Evolutionary conservation across 2,329 filamentous ascomycete genomes (phyloP).

Genomic region (Ophiostoma perfectum): DNA sequence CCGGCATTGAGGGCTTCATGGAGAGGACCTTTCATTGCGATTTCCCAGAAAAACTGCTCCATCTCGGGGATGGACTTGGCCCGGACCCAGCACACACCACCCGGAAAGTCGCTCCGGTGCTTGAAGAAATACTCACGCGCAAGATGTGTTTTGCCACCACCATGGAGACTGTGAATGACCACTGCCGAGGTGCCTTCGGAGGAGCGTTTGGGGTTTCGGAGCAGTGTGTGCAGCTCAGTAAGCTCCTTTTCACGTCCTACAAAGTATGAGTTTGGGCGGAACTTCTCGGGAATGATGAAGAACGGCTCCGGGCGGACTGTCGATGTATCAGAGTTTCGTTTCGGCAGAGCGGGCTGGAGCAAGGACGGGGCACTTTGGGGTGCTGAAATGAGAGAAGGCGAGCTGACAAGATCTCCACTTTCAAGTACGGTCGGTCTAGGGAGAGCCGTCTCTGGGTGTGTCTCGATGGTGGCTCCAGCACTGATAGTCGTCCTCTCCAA

Average conservation of each 20-base stretch:
- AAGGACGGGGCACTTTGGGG: not conserved
- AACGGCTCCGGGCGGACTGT: slow-evolving; percentile 25
- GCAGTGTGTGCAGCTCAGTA: slow-evolving; percentile 51
- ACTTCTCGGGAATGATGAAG: slow-evolving; percentile 49
- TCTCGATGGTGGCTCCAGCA: not conserved
- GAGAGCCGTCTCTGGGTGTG: not conserved
- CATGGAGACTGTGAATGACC: slow-evolving; percentile 58
- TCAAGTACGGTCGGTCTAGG: not conserved
- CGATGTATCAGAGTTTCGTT: not conserved
- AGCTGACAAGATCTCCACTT: not conserved
- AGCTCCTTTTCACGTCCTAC: slow-evolving; percentile 56
- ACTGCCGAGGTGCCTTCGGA: slow-evolving; percentile 57
- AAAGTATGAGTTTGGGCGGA: slow-evolving; percentile 59
- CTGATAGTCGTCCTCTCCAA: not conserved
- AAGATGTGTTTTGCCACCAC: slow-evolving; percentile 64
- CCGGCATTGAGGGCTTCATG: not conserved
- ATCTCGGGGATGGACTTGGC: slow-evolving; percentile 55
- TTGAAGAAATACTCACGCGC: slow-evolving; percentile 62
- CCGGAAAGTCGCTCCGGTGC: slow-evolving; percentile 54
- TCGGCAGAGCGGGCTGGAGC: not conserved
- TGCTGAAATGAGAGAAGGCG: not conserved
- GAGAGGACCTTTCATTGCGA: slow-evolving; percentile 44
- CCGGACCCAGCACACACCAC: slow-evolving; percentile 65
- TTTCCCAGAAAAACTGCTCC: slow-evolving; percentile 59
- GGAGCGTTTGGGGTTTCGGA: slow-evolving; percentile 52